These are phyloP conservation scores for Spergularia azorica DNA, from an alignment of 179 eudicot genomes.

Conservation along the genomic window DNA sequence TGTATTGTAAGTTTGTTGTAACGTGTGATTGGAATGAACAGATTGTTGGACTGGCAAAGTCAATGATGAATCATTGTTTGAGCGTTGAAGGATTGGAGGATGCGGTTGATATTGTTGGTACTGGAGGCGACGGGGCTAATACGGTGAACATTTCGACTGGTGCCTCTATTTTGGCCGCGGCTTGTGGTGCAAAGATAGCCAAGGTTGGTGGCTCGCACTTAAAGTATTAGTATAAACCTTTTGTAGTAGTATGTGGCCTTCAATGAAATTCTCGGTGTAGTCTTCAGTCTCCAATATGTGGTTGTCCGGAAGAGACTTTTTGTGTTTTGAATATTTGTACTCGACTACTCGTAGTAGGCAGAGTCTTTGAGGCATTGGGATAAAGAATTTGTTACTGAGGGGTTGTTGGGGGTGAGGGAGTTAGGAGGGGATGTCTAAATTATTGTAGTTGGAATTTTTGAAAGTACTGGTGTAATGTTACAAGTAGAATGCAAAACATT, in stretches of 20 bases:
- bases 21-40: conserved; percentile 26
- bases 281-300: too few relatives aligned
- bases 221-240: neutral
- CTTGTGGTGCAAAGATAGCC: conserved; percentile 97
- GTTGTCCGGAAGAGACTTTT: too few relatives aligned
- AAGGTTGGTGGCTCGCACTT: conserved; percentile 52
- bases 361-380: too few relatives aligned
- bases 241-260: neutral
- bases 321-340: neutral
- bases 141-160: conserved; percentile 97
- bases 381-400: too few relatives aligned
- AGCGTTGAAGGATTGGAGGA: conserved; percentile 68
- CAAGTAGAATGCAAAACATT: neutral
- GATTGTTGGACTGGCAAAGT: conserved; percentile 95
- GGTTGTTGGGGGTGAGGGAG: neutral
- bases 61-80: conserved; percentile 77
- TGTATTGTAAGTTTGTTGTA: neutral
- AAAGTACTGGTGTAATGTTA: neutral
- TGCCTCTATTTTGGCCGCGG: conserved; percentile 86
- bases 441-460: conserved; percentile 28
- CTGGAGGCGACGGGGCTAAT: conserved; percentile 98
- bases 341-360: neutral
- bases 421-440: neutral
- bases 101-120: conserved; percentile 93
- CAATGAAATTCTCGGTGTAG: too few relatives aligned